Conservation (phyloP, 768 basidiomycete genomes). For the Xerocomus brunneocitrinus region DNA sequence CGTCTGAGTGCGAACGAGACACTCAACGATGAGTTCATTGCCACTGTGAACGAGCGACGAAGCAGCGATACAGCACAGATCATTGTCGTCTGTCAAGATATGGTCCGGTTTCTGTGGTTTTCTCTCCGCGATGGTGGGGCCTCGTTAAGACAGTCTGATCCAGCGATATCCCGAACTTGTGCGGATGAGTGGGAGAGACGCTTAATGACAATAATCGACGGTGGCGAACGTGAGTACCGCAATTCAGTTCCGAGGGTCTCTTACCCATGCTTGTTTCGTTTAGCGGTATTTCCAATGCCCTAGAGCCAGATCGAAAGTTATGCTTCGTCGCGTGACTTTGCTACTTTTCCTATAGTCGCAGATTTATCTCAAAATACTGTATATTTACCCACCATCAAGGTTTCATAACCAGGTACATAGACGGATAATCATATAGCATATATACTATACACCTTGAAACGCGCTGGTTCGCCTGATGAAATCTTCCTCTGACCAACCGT, state of each 20-base stretch:
- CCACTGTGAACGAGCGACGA: constrained; percentile 18
- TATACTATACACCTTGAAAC: neutral
- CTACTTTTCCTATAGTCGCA: neutral
- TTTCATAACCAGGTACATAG: neutral
- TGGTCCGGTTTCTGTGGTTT: constrained; percentile 29
- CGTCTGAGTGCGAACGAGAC: constrained; percentile 10
- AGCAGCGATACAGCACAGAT: constrained; percentile 26
- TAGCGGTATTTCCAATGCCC: constrained; percentile 4
- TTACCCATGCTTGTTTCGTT: neutral
- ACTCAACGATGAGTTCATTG: constrained; percentile 18
- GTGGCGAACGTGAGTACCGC: constrained; percentile 19
- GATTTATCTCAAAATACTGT: neutral
- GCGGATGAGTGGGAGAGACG: constrained; percentile 16
- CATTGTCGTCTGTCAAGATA: constrained; percentile 17
- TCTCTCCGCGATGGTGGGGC: constrained; percentile 27
- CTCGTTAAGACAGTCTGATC: constrained; percentile 12
- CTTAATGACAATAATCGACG: constrained; percentile 13
- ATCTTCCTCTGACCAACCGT: constrained; percentile 59
- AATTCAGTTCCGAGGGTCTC: neutral
- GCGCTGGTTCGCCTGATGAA: constrained; percentile 26
- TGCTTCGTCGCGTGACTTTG: neutral
- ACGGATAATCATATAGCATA: neutral
- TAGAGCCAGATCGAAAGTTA: neutral
- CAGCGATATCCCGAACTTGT: constrained; percentile 13
- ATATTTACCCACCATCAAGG: neutral